Evolutionary conservation across 106 monocot species (phyloP), one percentile per base, ranked within the genome.

Genomic region (Dioscorea zingiberensis): DNA sequence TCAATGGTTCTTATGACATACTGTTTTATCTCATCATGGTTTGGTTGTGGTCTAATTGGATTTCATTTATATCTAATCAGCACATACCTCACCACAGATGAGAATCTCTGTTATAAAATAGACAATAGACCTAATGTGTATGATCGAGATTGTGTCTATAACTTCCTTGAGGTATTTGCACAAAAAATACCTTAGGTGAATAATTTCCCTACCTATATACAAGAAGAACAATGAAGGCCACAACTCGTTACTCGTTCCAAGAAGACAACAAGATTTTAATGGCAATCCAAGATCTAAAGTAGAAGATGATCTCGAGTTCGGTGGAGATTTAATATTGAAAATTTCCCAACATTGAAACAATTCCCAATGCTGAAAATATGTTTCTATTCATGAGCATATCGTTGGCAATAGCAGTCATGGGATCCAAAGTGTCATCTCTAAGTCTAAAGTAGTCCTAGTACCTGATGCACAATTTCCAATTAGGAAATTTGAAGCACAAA

Each of bases 21-120:
- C 58, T 82, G 81, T 58, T 98, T 98, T 55, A 66, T 98, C 25
- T 72, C 74, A 30, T 72, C 89, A 25, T 98, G 97, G 97, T 98
- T 98, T 78, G 97, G 92, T 53, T 92, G 97, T 54, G 92, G 97
- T 16, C 84, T 98, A 47, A 88, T 88, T 22, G 88, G 85, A 38
- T 98, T 98, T 71, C 97, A 98, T 74, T 74, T 78, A n/a, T 98
- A 98, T 66, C 92, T 98, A 17, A 98, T 98, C 7, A 63, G 86
- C 79, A 82, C 92, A 58, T 92, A 98, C 63, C 97, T 48, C 81
- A 98, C 97, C 4, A 98, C 97, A 2, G 86, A 98, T 45, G 97
- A 98, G 69, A 98, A 98, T 62, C 89, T 92, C 74, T 75, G 92
- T 14, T 97, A 97, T 74, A 80, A 88, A 77, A 45, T 77, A 8